Evolutionary conservation across 73 alveolate genomes (phyloP).

Genomic region (Paramecium biaurelia): DNA sequence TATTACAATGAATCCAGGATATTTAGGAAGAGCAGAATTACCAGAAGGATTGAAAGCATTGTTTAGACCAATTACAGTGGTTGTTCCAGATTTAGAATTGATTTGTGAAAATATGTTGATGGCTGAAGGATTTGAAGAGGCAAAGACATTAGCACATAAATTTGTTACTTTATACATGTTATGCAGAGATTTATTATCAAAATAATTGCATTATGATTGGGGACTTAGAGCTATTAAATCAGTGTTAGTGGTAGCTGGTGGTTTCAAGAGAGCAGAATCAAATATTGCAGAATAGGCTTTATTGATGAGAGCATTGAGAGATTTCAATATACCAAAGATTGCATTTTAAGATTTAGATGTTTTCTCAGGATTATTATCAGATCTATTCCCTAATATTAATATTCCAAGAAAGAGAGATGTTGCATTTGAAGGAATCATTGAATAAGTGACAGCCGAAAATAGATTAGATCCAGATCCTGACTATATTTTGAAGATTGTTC

Average conservation of each 20-base stretch:
- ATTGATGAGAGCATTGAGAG: conserved; percentile 99
- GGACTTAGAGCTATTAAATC: conserved; percentile 99
- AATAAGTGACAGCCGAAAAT: conserved; percentile 88
- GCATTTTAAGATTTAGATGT: conserved; percentile 99
- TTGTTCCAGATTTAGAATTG: conserved; percentile 99
- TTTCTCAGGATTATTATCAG: conserved; percentile 98
- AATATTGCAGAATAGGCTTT: conserved; percentile 97
- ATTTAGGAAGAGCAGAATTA: conserved; percentile 99
- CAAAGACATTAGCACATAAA: conserved; percentile 97
- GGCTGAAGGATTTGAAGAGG: conserved; percentile 99
- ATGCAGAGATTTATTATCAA: conserved; percentile 95
- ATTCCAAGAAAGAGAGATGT: conserved; percentile 96
- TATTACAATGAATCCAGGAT: conserved; percentile 99
- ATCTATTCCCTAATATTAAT: conserved; percentile 98
- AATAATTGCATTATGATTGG: conserved; percentile 99
- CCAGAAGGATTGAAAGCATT: conserved; percentile 99
- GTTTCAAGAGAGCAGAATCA: conserved; percentile 99
- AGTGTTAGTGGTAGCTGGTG: conserved; percentile 99
- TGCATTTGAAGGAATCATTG: conserved; percentile 91
- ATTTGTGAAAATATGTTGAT: conserved; percentile 99
- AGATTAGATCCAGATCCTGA: conserved; percentile 94
- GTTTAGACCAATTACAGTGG: conserved; percentile 99
- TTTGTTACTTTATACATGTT: conserved; percentile 98
- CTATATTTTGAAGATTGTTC: conserved; percentile 93
- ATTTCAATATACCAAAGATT: conserved; percentile 99